Conservation (phyloP, 2,329 filamentous ascomycete species). For the Chaetoscypha palmicola region DNA sequence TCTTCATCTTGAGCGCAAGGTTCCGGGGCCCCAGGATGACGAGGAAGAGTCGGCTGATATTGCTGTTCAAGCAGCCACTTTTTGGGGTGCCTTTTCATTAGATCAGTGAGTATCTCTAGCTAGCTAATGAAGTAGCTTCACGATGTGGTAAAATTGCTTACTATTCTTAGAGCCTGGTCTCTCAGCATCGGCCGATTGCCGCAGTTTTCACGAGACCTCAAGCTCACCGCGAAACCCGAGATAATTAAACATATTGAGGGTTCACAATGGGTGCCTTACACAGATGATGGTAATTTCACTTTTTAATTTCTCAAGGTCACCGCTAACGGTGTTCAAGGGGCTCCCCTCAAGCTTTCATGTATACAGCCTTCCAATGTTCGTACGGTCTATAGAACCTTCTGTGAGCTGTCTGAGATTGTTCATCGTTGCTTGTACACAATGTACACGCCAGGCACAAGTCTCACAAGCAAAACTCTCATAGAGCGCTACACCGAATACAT, state of each 20-base stretch:
- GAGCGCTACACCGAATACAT: constrained; percentile 61
- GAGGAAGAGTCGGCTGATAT: constrained; percentile 42
- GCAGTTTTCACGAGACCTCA: constrained; percentile 50
- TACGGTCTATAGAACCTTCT: constrained; percentile 61
- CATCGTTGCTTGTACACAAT: constrained; percentile 54
- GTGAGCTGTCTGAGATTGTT: constrained; percentile 65
- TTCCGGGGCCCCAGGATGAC: constrained; percentile 18
- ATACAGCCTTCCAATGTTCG: constrained; percentile 61
- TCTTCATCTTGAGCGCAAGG: constrained; percentile 14
- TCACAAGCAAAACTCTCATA: constrained; percentile 57
- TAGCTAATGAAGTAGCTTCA: neutral
- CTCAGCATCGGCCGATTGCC: constrained; percentile 56
- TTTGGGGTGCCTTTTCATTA: constrained; percentile 45
- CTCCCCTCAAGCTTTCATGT: constrained; percentile 50
- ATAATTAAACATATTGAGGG: constrained; percentile 55
- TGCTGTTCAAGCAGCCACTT: constrained; percentile 43
- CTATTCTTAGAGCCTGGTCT: constrained; percentile 53
- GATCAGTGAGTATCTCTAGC: constrained; percentile 52
- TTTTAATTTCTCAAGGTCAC: too few relatives aligned
- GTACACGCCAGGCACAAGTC: constrained; percentile 60
- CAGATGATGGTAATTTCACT: constrained; percentile 29
- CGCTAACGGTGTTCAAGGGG: constrained; percentile 16
- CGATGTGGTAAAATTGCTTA: neutral
- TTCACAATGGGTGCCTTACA: constrained; percentile 40
- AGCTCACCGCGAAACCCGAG: constrained; percentile 51